Percentiles rank a stretch among this genome's conserved stretches.
phyloP scores from a whole-genome alignment of 768 basidiomycete genomes.

The Leccinum fibrillosum region DNA sequence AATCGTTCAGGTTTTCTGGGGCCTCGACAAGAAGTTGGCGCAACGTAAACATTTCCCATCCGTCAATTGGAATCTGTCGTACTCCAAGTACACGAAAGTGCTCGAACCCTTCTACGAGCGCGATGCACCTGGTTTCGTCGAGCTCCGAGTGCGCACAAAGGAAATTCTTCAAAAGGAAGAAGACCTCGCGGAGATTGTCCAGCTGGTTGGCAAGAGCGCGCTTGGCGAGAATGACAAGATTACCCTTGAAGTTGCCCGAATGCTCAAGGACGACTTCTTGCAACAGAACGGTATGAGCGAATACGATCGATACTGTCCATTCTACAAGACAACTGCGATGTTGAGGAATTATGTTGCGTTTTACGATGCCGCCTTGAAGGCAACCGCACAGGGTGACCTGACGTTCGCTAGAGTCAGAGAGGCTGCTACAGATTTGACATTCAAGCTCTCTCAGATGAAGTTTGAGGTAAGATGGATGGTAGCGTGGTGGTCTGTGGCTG shows the following conservation, averaged over 20 bases:
- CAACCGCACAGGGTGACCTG: slow-evolving; percentile 77
- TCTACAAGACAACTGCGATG: slow-evolving; percentile 99
- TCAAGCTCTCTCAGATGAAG: slow-evolving; percentile 99
- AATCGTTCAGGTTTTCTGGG: slow-evolving; percentile 99
- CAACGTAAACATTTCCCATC: slow-evolving; percentile 99
- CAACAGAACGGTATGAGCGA: slow-evolving; percentile 99
- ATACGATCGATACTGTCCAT: slow-evolving; percentile 96
- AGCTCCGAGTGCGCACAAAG: slow-evolving; percentile 87
- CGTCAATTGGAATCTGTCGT: slow-evolving; percentile 99
- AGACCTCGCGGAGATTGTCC: slow-evolving; percentile 97
- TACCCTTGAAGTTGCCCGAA: slow-evolving; percentile 92
- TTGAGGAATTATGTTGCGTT: slow-evolving; percentile 91
- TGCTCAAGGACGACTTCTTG: slow-evolving; percentile 96
- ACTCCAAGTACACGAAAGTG: slow-evolving; percentile 96
- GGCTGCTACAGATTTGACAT: slow-evolving; percentile 82
- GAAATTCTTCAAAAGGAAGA: slow-evolving; percentile 99
- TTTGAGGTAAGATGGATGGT: slow-evolving; percentile 68
- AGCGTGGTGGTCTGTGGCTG: slow-evolving; percentile 1
- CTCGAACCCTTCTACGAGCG: slow-evolving; percentile 91
- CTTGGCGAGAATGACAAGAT: slow-evolving; percentile 98
- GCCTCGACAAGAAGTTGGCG: slow-evolving; percentile 97
- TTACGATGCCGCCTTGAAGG: slow-evolving; percentile 86
- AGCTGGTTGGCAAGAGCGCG: slow-evolving; percentile 98
- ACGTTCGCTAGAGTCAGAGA: slow-evolving; percentile 90
- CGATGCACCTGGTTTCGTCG: slow-evolving; percentile 92